phyloP scores from a whole-genome alignment of 352 stramenopile genomes.

The Phytophthora pseudosyringae region DNA sequence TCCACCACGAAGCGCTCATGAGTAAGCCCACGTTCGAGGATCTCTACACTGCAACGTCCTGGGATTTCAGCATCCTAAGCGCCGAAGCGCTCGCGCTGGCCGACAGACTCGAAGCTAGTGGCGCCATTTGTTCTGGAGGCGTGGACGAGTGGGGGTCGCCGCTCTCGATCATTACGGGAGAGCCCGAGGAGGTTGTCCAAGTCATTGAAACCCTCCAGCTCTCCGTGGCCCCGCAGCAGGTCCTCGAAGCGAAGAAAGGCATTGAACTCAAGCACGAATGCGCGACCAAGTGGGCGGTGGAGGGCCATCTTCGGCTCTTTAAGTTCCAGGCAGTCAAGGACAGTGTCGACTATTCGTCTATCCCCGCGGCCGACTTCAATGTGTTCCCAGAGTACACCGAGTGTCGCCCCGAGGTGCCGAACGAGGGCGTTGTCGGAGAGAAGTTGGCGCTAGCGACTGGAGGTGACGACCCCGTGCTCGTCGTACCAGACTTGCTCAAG shows the following conservation, averaged over 20 bases:
- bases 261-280: slow-evolving; percentile 25
- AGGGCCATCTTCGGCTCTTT: slow-evolving; percentile 26
- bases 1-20: slow-evolving; percentile 29
- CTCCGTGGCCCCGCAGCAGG: slow-evolving; percentile 16
- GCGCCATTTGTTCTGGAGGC: slow-evolving; percentile 27
- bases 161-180: slow-evolving; percentile 29
- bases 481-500: slow-evolving; percentile 35
- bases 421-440: slow-evolving; percentile 19
- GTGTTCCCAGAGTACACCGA: slow-evolving; percentile 40
- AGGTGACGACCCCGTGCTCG: slow-evolving; percentile 22
- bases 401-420: slow-evolving; percentile 24
- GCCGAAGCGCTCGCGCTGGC: slow-evolving; percentile 13
- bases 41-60: slow-evolving; percentile 20
- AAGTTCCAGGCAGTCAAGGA: slow-evolving; percentile 40
- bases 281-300: slow-evolving; percentile 31
- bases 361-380: slow-evolving; percentile 35
- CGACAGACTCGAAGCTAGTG: slow-evolving; percentile 19
- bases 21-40: slow-evolving; percentile 34
- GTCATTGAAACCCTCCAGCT: slow-evolving; percentile 25
- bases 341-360: slow-evolving; percentile 36
- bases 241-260: slow-evolving; percentile 24
- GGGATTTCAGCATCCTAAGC: slow-evolving; percentile 26
- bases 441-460: slow-evolving; percentile 32
- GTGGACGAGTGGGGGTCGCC: slow-evolving; percentile 35
- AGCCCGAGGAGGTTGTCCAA: slow-evolving; percentile 25